Evolutionary conservation across 2,329 filamentous ascomycete genomes (phyloP), one percentile per base, ranked within the genome.

Genomic region (Fusarium staphyleae): DNA sequence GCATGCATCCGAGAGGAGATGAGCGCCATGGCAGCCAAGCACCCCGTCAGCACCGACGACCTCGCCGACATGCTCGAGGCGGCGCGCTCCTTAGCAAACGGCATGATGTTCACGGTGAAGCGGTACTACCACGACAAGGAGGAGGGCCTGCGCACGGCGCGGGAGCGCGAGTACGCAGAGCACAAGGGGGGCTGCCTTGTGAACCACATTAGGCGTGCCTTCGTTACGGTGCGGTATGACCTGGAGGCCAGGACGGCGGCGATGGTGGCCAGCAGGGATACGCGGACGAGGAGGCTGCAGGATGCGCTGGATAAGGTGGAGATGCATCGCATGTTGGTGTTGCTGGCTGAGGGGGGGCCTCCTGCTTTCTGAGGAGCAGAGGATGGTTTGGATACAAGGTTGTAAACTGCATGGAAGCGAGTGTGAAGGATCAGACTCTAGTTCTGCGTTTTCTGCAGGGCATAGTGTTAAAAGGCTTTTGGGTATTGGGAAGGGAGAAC

Each of bases 241-340:
- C 9, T 55, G 2, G 35, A 48, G 8, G 5, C 13, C 5, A 37
- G 9, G 4, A 13, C 34, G 4, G 5, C 18, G 0, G 16, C 16
- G 0, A 42, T 37, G 12, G 12, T 13, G 12, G n/a, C n/a, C 6
- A 35, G 22, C 46, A 48, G n/a, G 4, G 42, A 29, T 4, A 28
- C 12, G 1, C 22, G 29, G 0, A 19, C 34, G 7, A 12, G 24
- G 2, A 16, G 29, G 10, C 43, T 63, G 0, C 29, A 58, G 0
- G 53, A 63, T 6, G 47, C 41, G 0, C 33, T 63, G 3, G 39
- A 48, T 6, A 63, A 63, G 35, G 33, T 63, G 2, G 39, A 37
- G 3, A 35, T 29, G 3, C 40, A 61, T 15, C 26, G 29, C n/a
- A 30, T 45, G n/a, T 16, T 57, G 2, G 30, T 45, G 2, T 19